Conservation (phyloP, 805 yeast genomes). For the Ogataea minuta region DNA sequence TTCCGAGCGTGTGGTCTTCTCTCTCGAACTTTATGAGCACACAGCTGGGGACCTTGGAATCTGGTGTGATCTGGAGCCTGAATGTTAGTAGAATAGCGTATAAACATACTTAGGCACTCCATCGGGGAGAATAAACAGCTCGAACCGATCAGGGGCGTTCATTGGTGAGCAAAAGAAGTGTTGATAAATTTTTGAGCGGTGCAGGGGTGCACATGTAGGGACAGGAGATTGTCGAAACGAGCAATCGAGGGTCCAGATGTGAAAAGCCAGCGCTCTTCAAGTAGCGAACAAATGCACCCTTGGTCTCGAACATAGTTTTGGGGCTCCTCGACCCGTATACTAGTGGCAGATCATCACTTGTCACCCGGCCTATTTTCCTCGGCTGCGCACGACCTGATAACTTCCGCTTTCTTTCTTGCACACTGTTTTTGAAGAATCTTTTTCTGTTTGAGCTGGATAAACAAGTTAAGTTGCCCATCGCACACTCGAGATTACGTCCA, state of each 20-base stretch:
- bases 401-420: constrained; percentile 13
- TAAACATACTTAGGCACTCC: constrained; percentile 83
- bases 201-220: constrained; percentile 7
- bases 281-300: no score
- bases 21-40: constrained; percentile 90
- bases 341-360: constrained; percentile 2
- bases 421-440: constrained; percentile 12
- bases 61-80: constrained; percentile 84
- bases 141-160: constrained; percentile 99
- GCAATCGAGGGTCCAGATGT: not conserved
- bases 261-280: no score
- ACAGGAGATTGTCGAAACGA: not conserved
- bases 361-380: constrained; percentile 13
- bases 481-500: constrained; percentile 5
- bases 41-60: constrained; percentile 92
- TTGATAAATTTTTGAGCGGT: constrained; percentile 12
- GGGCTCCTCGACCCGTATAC: no score
- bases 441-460: constrained; percentile 10
- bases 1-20: constrained; percentile 97
- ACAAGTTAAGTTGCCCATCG: constrained; percentile 7
- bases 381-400: constrained; percentile 14
- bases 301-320: no score
- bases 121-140: constrained; percentile 93
- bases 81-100: constrained; percentile 1
- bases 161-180: constrained; percentile 37